A percentile compares a stretch with the other conserved stretches of the same genome.
These are phyloP conservation scores for Xylariaceae sp. DNA, from an alignment of 2,329 filamentous ascomycete genomes.

Conservation along the genomic window DNA sequence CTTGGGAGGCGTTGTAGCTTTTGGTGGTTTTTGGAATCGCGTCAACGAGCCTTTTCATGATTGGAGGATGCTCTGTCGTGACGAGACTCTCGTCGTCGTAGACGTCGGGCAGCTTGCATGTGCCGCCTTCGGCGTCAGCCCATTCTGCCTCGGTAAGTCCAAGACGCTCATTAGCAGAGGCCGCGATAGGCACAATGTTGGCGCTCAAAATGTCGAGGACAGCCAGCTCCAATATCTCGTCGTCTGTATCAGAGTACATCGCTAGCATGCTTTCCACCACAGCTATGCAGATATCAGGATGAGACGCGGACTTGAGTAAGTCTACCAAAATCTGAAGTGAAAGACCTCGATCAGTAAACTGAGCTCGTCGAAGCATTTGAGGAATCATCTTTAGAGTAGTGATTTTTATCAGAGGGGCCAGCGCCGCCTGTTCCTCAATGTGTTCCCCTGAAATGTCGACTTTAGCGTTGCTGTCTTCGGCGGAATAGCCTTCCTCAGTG, in stretches of 20 bases:
- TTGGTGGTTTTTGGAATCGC: neutral
- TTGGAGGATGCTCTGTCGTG: slow-evolving; percentile 5
- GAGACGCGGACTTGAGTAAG: slow-evolving; percentile 25
- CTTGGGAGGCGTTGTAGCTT: too few species aligned
- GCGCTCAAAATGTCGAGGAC: slow-evolving; percentile 25
- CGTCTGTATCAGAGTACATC: slow-evolving; percentile 11
- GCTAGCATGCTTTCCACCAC: slow-evolving; percentile 25
- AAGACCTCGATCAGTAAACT: slow-evolving; percentile 20
- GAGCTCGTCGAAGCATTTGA: slow-evolving; percentile 25
- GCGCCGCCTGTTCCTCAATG: neutral
- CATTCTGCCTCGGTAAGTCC: slow-evolving; percentile 26
- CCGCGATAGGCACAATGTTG: slow-evolving; percentile 23
- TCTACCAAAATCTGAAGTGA: slow-evolving; percentile 25
- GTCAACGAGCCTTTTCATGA: slow-evolving; percentile 12
- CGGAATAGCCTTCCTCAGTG: too few species aligned
- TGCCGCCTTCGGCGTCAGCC: slow-evolving; percentile 9
- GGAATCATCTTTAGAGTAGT: slow-evolving; percentile 35
- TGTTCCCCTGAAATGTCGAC: neutral
- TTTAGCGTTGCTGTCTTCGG: too few species aligned
- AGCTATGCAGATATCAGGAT: slow-evolving; percentile 29
- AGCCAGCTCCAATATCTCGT: slow-evolving; percentile 10
- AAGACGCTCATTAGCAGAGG: slow-evolving; percentile 27
- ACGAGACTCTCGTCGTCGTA: slow-evolving; percentile 7
- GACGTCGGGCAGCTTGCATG: slow-evolving; percentile 7
- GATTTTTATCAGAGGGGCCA: slow-evolving; percentile 27